Evolutionary conservation across 2,329 filamentous ascomycete species (phyloP), one percentile per base, ranked within the genome.

Genomic region (Eutypella sp.): DNA sequence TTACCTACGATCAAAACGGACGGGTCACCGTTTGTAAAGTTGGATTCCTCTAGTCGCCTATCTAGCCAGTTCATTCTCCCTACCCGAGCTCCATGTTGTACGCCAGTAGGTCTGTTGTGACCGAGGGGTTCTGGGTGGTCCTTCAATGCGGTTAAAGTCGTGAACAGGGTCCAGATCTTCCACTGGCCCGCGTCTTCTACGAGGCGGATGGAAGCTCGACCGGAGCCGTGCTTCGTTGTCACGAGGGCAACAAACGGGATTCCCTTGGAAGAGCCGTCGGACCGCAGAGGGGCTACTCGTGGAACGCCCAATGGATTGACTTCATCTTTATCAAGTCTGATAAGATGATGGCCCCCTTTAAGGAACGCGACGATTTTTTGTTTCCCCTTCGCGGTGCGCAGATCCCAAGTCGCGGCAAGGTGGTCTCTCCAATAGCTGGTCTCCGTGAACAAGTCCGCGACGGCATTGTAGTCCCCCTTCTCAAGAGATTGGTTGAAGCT

Each of bases 351-450:
- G 10, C 55, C 57, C 3, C 44, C 47, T 5, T 62, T 48, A 54
- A 71, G 52, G 51, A 61, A 63, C 2, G 57, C 41, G 42, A 57
- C 34, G 38, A 78, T 72, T 24, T 65, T 66, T 41, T 69, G 51
- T 40, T 61, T 57, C 11, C 72, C 71, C 50, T 74, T 71, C n/a
- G 76, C 54, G 0, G 79, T 83, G 29, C 69, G 75, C 20, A 80
- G 68, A 27, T 78, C 71, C 72, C 78, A 81, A 0, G 75, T 73
- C 9, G 82, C 56, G 6, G 67, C 72, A 3, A 83, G 68, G 44
- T 82, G 74, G 54, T 84, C 80, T 31, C 79, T 68, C 78, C 78
- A 83, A 57, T 75, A 81, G 19, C 72, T 67, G 31, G 74, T 68
- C 10, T 73, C 62, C 3, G 74, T 53, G 52, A 81, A 81, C 1